Evolutionary conservation across 257 asterid species (phyloP), one percentile per base, ranked within the genome.

Genomic region (Haberlea rhodopensis): DNA sequence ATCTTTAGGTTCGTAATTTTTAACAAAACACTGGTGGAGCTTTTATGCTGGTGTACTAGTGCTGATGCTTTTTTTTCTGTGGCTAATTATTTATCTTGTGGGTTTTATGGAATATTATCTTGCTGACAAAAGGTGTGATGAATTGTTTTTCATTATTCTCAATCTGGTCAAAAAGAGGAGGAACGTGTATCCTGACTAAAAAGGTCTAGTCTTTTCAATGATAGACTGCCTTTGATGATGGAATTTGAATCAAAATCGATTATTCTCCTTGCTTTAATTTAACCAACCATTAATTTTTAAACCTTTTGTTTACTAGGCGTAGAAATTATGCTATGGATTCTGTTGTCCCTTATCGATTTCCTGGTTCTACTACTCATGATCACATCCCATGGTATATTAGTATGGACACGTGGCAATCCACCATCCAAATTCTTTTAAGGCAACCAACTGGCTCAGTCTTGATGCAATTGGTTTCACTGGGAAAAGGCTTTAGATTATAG

Each of bases 1-100:
- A 60, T 83, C 95, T 64, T 80, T 95, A 89, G 80, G 99, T 94
- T 23, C 57, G 92, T 79, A n/a, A 32, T 54, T 60, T 53, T 32
- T 22, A 32, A 37, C 27, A 20, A 11, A 8, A 37, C 5, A 5
- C 22, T 34, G 5, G 21, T 43, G n/a, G 43, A 56, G 26, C 24
- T 49, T 26, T 71, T 46, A 40, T 5, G 6, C 48, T 56, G 29
- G 19, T 22, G 27, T 66, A 34, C 24, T 1, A 29, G 7, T 18
- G 9, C 28, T 65, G 5, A 3, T 21, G 13, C 34, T 51, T 15
- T 57, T 40, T 18, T 3, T 6, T 34, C 28, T 11, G 6, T 65
- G 20, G 51, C 24, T 55, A 21, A 7, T 57, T 24, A 3, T 13
- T 66, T 45, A 1, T 53, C 13, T 5, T 62, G 1, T 48, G 70